Evolutionary conservation across 352 stramenopile genomes (phyloP), one percentile per base, ranked within the genome.

Genomic region (Phytophthora megakarya): DNA sequence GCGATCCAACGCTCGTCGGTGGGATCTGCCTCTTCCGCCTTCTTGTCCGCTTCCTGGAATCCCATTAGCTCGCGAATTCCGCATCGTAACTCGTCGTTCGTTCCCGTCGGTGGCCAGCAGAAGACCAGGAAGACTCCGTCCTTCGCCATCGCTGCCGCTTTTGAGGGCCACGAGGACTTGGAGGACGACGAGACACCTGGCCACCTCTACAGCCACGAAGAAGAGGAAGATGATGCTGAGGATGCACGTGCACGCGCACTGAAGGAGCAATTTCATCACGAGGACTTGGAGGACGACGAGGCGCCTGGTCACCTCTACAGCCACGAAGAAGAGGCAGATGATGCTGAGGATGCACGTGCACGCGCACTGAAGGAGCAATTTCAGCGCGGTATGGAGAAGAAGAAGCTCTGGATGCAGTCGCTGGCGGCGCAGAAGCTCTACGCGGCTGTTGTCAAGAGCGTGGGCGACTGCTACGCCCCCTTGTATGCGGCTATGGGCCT

Each of bases 401-500:
- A 90, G 62, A 82, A 75, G 56, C 46, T 66, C 53, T 90, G 79
- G 79, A 84, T 90, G 77, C 70, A 78, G 57, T 58, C 60, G 43
- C 76, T 89, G 39, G 73, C 64, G 2, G 48, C 72, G 19, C 54
- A 75, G 47, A 66, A 75, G 19, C 54, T 75, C 25, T 83, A 72
- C 33, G 59, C 61, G 9, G 55, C 64, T 35, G 18, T 91, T 23
- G 46, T 89, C 37, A 80, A 86, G 47, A 67, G 64, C 42, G 78
- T 89, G 13, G 64, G 59, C 22, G 81, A 91, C 44, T 89, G 80
- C 58, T 91, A 91, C 69, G 74, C 73, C 19, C 81, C 79, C 21
- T 52, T 89, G 25, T 91, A 91, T 35, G 40, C 50, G 18, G 58
- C 47, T 9, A 72, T 85, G 45, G 59, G 56, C 8, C 11, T 62